A percentile compares a stretch with the other conserved stretches of the same genome.
Conservation (phyloP, 2,329 filamentous ascomycete species). For the Plectosphaerella plurivora region DNA sequence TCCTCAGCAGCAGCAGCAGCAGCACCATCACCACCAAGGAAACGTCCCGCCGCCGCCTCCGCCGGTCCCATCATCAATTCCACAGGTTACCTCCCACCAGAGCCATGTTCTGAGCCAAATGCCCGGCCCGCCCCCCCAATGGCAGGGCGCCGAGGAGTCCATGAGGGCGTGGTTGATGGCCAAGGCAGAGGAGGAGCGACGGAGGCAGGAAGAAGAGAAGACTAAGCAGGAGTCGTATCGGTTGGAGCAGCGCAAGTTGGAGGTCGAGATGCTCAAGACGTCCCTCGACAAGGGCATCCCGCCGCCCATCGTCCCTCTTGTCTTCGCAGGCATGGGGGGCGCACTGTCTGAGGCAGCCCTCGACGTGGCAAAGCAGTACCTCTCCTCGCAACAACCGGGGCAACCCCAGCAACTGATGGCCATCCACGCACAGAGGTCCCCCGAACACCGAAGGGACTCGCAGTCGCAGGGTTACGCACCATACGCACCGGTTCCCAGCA, state of each 20-base stretch:
- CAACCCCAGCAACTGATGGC: constrained; percentile 47
- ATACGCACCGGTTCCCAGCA: constrained; percentile 38
- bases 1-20: constrained; percentile 30
- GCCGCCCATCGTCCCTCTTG: constrained; percentile 67
- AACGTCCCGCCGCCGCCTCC: constrained; percentile 9
- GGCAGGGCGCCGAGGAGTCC: constrained; percentile 64
- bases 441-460: constrained; percentile 51
- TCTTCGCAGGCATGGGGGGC: constrained; percentile 69
- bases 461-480: constrained; percentile 35
- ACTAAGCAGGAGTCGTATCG: constrained; percentile 60
- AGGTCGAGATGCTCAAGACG: constrained; percentile 67
- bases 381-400: constrained; percentile 44
- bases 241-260: constrained; percentile 67
- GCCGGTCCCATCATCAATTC: constrained; percentile 13
- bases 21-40: constrained; percentile 8
- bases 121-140: constrained; percentile 60
- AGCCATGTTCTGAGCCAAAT: constrained; percentile 46
- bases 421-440: constrained; percentile 44
- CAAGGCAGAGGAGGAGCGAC: constrained; percentile 69
- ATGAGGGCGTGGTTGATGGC: constrained; percentile 69
- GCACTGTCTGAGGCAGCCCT: constrained; percentile 56
- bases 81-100: constrained; percentile 11
- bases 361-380: constrained; percentile 66
- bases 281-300: constrained; percentile 68
- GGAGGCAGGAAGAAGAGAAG: constrained; percentile 71